Evolutionary conservation across 1,284 basidiomycete genomes (phyloP).

Genomic region (Sanguinoderma infundibulare): DNA sequence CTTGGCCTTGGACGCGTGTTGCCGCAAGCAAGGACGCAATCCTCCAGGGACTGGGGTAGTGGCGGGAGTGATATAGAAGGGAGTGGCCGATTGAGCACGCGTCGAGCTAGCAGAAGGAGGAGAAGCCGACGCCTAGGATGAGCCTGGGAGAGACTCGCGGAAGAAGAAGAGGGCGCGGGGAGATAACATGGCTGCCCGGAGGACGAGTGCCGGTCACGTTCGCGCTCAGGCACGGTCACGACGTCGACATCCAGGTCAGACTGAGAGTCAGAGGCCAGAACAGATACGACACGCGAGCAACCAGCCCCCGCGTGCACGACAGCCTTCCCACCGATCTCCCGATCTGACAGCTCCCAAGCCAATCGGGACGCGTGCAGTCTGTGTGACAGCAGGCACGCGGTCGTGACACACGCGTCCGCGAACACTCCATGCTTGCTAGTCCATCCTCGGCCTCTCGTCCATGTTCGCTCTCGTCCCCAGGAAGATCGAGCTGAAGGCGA

Average conservation of each 20-base stretch:
- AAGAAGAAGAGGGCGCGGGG: background rate
- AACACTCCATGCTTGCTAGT: background rate
- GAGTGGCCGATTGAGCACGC: too few relatives aligned
- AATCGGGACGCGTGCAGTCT: background rate
- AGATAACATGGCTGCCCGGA: background rate
- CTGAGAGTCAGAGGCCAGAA: too few relatives aligned
- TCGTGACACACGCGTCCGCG: background rate
- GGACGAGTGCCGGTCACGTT: background rate
- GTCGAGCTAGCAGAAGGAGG: background rate
- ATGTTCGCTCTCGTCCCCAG: constrained; percentile 37
- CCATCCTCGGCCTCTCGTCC: background rate
- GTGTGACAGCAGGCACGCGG: background rate
- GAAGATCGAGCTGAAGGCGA: constrained; percentile 30
- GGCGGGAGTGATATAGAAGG: too few relatives aligned
- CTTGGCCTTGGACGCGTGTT: background rate
- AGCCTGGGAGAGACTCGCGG: background rate
- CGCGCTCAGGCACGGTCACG: background rate
- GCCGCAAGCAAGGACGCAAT: background rate
- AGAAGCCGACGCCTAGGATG: background rate
- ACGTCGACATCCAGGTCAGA: too few relatives aligned
- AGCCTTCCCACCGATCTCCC: background rate
- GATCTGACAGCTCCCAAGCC: background rate
- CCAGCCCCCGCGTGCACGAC: too few relatives aligned
- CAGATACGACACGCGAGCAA: too few relatives aligned
- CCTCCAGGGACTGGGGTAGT: background rate